A percentile compares a stretch with the other conserved stretches of the same genome.
Evolutionary conservation across 192 early-diverging fungal species (phyloP).

Genomic region (Rhizoclosmatium sp.): DNA sequence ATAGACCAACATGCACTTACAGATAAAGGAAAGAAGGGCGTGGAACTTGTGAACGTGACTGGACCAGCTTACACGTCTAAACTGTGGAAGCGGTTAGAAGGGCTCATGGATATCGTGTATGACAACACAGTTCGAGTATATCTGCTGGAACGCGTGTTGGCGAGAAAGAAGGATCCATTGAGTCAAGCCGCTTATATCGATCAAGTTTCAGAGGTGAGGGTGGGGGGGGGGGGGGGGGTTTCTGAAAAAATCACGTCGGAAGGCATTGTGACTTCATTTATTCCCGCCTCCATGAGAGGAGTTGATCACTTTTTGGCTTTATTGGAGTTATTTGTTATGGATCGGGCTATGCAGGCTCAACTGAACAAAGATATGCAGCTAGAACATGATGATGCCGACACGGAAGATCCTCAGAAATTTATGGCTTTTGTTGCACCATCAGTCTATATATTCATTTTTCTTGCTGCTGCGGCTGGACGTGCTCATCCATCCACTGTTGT

Average conservation of each 20-base stretch:
- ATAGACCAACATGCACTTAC: constrained; percentile 25
- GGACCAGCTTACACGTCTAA: constrained; percentile 28
- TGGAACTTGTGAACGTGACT: constrained; percentile 15
- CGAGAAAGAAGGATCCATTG: constrained; percentile 49
- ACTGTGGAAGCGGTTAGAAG: constrained; percentile 57
- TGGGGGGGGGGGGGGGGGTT: not conserved
- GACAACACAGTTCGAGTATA: constrained; percentile 54
- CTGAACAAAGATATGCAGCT: not conserved
- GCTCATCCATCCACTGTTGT: constrained; percentile 35
- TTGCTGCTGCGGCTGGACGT: constrained; percentile 42
- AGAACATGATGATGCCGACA: not conserved
- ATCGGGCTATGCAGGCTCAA: constrained; percentile 33
- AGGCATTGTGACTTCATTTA: constrained; percentile 42
- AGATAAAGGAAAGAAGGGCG: constrained; percentile 37
- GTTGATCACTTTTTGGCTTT: constrained; percentile 46
- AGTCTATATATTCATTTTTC: constrained; percentile 42
- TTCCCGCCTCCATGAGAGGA: constrained; percentile 39
- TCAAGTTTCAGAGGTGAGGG: constrained; percentile 44
- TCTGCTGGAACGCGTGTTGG: constrained; percentile 53
- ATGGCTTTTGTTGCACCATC: constrained; percentile 39
- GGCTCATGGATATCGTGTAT: constrained; percentile 54
- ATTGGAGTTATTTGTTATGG: constrained; percentile 47
- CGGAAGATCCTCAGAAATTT: constrained; percentile 23
- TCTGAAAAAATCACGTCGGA: constrained; percentile 32
- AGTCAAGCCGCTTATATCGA: constrained; percentile 53